A percentile compares a stretch with the other conserved stretches of the same genome.
Conservation (phyloP, 129 eudicot genomes). For the Helianthus tuberosus region DNA sequence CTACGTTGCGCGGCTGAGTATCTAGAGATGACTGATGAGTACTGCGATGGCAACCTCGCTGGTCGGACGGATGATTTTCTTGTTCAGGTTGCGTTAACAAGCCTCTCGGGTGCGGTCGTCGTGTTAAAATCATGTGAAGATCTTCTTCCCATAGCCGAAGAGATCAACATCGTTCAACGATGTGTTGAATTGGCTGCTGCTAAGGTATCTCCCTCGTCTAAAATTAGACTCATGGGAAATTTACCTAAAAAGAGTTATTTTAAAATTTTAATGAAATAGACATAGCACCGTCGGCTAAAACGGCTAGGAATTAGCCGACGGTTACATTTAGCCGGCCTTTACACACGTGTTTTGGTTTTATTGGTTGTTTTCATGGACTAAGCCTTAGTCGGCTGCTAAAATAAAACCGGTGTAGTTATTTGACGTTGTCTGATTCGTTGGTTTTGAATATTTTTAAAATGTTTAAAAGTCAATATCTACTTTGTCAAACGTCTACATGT, state of each 20-base stretch:
- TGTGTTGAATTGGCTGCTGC: constrained; percentile 77
- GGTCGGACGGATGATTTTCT: constrained; percentile 89
- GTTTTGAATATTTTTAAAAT: too few relatives aligned
- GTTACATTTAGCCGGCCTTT: too few relatives aligned
- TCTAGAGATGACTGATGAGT: constrained; percentile 88
- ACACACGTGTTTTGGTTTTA: too few relatives aligned
- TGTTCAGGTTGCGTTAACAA: constrained; percentile 77
- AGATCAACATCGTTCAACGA: constrained; percentile 70
- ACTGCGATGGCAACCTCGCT: constrained; percentile 82
- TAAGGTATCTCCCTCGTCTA: constrained; percentile 55
- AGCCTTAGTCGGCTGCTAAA: too few relatives aligned
- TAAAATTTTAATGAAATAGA: too few relatives aligned
- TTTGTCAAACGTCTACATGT: not conserved
- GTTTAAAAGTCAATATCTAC: too few relatives aligned
- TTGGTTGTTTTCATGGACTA: too few relatives aligned
- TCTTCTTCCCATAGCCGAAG: constrained; percentile 78
- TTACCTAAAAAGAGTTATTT: too few relatives aligned
- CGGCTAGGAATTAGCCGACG: too few relatives aligned
- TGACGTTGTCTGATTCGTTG: too few relatives aligned
- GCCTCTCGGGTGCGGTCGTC: constrained; percentile 84
- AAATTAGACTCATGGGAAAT: not conserved
- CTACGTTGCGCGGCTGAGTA: constrained; percentile 95
- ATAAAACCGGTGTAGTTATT: too few relatives aligned
- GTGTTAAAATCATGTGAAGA: constrained; percentile 84
- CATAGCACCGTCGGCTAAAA: too few relatives aligned